These are phyloP conservation scores for Clarireedia paspali DNA, from an alignment of 2,329 filamentous ascomycete species.

Conservation along the genomic window DNA sequence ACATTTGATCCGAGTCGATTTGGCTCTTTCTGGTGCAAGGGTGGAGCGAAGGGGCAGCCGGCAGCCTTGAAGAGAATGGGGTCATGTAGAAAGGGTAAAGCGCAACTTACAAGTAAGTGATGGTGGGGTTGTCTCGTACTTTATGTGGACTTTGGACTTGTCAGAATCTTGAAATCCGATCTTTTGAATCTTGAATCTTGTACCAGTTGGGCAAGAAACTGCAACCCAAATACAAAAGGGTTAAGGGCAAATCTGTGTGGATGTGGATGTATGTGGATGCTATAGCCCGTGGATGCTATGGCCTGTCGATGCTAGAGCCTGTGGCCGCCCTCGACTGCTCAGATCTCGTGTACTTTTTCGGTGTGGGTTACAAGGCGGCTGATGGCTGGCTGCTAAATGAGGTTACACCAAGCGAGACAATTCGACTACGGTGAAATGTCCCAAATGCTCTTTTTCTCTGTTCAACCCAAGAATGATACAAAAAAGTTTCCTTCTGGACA, in stretches of 20 bases:
- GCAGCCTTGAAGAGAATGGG: not conserved
- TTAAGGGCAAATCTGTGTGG: constrained; percentile 11
- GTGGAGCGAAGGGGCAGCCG: not conserved
- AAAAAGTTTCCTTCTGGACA: not conserved
- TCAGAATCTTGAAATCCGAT: not conserved
- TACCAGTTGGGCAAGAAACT: not conserved
- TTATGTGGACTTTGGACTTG: not conserved
- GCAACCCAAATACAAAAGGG: constrained; percentile 8
- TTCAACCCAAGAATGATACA: not conserved
- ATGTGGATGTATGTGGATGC: not conserved
- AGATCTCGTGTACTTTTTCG: constrained; percentile 9
- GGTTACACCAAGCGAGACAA: constrained; percentile 20
- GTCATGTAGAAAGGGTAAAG: not conserved
- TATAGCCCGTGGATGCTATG: too few species aligned
- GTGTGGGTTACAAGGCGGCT: constrained; percentile 13
- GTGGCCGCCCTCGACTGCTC: constrained; percentile 12
- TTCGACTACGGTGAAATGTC: constrained; percentile 8
- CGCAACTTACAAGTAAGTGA: not conserved
- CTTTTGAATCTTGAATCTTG: not conserved
- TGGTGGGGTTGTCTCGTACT: not conserved
- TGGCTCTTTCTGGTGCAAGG: not conserved
- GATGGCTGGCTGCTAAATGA: constrained; percentile 20
- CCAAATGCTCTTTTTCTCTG: constrained; percentile 3
- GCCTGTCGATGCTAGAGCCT: not conserved
- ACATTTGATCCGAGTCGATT: too few species aligned